Conservation (phyloP, 257 asterid species). For the Solanum sparsipilum region DNA sequence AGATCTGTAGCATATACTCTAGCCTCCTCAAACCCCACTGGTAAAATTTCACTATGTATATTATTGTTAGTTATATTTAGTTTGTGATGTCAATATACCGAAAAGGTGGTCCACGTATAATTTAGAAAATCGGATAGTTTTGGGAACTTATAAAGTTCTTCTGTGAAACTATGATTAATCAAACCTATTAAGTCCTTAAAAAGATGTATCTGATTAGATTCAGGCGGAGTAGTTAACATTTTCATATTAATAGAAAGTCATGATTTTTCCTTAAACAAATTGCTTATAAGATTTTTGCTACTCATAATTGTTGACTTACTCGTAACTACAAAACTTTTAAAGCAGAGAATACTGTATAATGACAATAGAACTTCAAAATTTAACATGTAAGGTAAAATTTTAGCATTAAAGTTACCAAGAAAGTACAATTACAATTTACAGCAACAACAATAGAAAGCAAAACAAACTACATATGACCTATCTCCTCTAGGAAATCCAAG, state of each 20-base stretch:
- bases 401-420: neutral
- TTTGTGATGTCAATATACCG: neutral
- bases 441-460: neutral
- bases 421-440: neutral
- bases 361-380: neutral
- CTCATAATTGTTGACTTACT: neutral
- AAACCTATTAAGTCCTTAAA: neutral
- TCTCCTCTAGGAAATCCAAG: neutral
- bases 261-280: neutral
- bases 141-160: neutral
- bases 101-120: neutral
- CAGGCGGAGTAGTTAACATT: neutral
- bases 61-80: neutral
- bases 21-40: neutral
- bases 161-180: neutral
- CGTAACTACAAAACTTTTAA: neutral
- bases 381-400: neutral
- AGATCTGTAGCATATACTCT: neutral
- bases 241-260: neutral
- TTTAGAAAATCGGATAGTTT: neutral
- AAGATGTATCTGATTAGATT: neutral
- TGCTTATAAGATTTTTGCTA: neutral
- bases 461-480: neutral
- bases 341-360: neutral
- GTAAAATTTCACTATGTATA: no score